Conservation (phyloP, 176 grass and related monocot species). For the barley (Hordeum vulgare) region MorexV3_pseudomolecules_assembly NC_058518.1:112594897-112595396, state of each 20-base stretch:
- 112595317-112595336: constrained; percentile 50
- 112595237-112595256: constrained; percentile 68
- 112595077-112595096: neutral
- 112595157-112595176: constrained; percentile 90
- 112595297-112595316: constrained; percentile 64
- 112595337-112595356: constrained; percentile 84
- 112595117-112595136: constrained; percentile 11
- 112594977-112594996: constrained; percentile 73
- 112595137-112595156: neutral
- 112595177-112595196: constrained; percentile 35
- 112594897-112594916: constrained; percentile 34
- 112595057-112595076: constrained; percentile 66
- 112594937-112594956: constrained; percentile 56
- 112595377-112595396: constrained; percentile 33
- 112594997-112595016: constrained; percentile 81
- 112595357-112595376: constrained; percentile 51
- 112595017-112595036: constrained; percentile 65
- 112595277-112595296: constrained; percentile 63
- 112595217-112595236: constrained; percentile 66
- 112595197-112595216: constrained; percentile 75
- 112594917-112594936: constrained; percentile 67
- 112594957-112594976: constrained; percentile 37
- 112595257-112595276: constrained; percentile 75
- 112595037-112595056: constrained; percentile 63
- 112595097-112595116: neutral